Evolutionary conservation across 2,329 filamentous ascomycete species (phyloP).

Genomic region (Whalleya microplaca): DNA sequence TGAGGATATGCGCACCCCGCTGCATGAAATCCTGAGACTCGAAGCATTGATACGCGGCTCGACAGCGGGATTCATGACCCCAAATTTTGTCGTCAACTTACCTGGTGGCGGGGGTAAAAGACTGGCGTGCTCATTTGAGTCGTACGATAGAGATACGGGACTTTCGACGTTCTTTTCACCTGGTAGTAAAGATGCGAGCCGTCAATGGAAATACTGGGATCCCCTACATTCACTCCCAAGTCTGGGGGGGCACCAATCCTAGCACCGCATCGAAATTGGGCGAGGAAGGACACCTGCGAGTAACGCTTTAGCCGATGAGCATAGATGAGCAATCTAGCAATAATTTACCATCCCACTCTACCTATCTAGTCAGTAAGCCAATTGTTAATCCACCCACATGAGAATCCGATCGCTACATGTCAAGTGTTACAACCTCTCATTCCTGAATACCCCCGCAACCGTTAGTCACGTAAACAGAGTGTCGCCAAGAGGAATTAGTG

Average conservation of each 20-base stretch:
- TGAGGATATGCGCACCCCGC: constrained; percentile 4
- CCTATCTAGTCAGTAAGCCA: too few species aligned
- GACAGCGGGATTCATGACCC: constrained; percentile 3
- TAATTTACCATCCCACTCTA: too few species aligned
- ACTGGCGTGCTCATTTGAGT: constrained; percentile 3
- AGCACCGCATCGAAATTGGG: background rate
- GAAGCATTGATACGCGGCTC: background rate
- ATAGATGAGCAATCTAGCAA: too few species aligned
- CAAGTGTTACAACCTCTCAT: too few species aligned
- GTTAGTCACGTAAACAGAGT: too few species aligned
- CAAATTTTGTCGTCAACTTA: constrained; percentile 2
- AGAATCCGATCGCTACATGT: too few species aligned
- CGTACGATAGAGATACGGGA: background rate
- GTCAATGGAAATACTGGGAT: constrained; percentile 4
- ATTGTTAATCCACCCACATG: too few species aligned
- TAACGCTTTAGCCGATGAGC: too few species aligned
- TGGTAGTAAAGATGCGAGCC: background rate
- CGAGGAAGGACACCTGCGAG: too few species aligned
- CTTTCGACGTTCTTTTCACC: constrained; percentile 1
- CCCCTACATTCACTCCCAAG: background rate
- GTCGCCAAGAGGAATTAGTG: too few species aligned
- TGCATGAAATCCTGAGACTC: background rate
- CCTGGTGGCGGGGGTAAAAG: constrained; percentile 3
- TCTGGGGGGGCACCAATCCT: background rate
- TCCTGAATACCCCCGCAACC: too few species aligned